Base-by-base conservation (phyloP, 768 basidiomycete species). In the Austroboletus festivus region DNA sequence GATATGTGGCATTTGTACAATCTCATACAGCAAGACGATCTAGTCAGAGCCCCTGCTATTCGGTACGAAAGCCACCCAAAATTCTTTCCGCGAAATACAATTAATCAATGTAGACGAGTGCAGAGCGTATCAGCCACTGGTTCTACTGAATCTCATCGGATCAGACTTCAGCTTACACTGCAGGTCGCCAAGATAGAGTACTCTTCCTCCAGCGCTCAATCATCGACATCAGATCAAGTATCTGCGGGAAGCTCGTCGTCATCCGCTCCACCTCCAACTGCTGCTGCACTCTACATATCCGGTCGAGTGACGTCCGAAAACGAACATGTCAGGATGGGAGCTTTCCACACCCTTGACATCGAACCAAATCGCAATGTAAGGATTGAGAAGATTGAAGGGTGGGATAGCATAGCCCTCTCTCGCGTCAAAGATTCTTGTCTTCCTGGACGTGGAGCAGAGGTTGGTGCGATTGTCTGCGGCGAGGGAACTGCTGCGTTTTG, bases 1-100 rank as follows among this genome's bases (percentile, higher is more conserved):
- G 96, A 99, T 68, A 96, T 99, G 88, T 99, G 95, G 94, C 96
- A 99, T 76, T 76, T 97, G 23, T 99, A 98, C 69, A 98, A 99
- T 72, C 76, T 99, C 47, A 96, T 99, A 46, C 82, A 89, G 55
- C 76, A 86, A 73, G 90, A 89, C 16, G 94, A 98, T 61, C 72
- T 81, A 48, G 84, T 98, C 38, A 79, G 92, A 53, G 91, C 93
- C 12, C 77, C 87, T 42, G 91, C 93, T 10, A 76, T 97, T 51
- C 82, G 93, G 82, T 86, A 56, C 56, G 78, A 53, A 33, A 38
- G 6, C 50, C 38, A 20, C 26, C n/a, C n/a, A n/a, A n/a, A n/a
- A 39, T 15, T n/a, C 16, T 11, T 42, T 45, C 10, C 34, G 44
- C 45, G 21, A 44, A 42, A 6, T 5, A 28, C 28, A 28, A 46